Evolutionary conservation across 371 early-diverging fungal genomes (phyloP).

Genomic region (Mucor racemosus): DNA sequence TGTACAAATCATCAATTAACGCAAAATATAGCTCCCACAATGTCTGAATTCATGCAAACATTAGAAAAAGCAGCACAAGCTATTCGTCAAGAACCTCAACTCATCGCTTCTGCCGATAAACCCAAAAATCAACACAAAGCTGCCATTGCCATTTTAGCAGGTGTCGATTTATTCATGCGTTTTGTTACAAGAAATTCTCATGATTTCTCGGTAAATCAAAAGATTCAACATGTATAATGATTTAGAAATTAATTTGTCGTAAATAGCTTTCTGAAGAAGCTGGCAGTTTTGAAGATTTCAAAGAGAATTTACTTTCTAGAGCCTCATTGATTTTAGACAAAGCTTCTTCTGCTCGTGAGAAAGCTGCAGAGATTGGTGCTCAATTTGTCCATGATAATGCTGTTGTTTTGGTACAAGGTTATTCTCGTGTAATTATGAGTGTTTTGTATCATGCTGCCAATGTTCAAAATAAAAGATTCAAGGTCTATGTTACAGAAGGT

Average conservation of each 20-base stretch:
- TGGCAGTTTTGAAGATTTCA: conserved; percentile 75
- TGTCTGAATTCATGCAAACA: conserved; percentile 86
- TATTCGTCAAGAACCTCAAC: conserved; percentile 56
- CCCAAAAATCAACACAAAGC: conserved; percentile 53
- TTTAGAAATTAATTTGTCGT: not conserved
- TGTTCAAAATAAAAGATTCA: conserved; percentile 80
- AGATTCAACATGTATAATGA: not conserved
- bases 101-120: conserved; percentile 14
- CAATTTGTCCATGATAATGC: conserved; percentile 90
- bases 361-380: conserved; percentile 83
- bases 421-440: conserved; percentile 92
- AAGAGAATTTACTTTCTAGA: conserved; percentile 71
- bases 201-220: conserved; percentile 61
- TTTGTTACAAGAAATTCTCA: conserved; percentile 75
- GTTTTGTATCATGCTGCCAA: conserved; percentile 79
- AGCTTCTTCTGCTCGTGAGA: conserved; percentile 71
- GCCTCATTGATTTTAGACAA: conserved; percentile 78
- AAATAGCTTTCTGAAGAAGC: conserved; percentile 42
- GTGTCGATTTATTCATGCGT: conserved; percentile 87
- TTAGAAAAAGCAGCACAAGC: conserved; percentile 70
- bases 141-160: conserved; percentile 69
- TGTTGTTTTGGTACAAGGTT: conserved; percentile 92
- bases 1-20: not conserved
- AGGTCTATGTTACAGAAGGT: conserved; percentile 86
- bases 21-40: conserved; percentile 65